Evolutionary conservation across 1,284 basidiomycete genomes (phyloP).

Genomic region (Ceratobasidium sp.): DNA sequence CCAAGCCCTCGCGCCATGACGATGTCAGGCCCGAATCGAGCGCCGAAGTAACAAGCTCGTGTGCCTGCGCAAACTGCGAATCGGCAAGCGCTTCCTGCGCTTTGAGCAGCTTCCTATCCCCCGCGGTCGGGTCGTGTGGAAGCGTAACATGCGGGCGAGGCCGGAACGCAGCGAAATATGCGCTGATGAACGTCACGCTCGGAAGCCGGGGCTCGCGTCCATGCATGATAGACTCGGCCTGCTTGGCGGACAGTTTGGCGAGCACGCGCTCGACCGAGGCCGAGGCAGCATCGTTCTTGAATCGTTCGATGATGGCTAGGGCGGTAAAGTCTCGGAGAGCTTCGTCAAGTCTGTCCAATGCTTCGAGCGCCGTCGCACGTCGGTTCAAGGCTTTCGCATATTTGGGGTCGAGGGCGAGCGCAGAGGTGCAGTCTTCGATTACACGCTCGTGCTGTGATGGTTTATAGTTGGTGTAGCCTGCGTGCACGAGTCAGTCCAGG

Average conservation of each 20-base stretch:
- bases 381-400: conserved; percentile 98
- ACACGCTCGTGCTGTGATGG: conserved; percentile 85
- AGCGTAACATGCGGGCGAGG: conserved; percentile 76
- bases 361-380: conserved; percentile 85
- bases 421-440: conserved; percentile 89
- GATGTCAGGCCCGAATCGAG: conserved; percentile 77
- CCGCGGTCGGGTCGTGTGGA: conserved; percentile 76
- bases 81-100: conserved; percentile 86
- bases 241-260: conserved; percentile 78
- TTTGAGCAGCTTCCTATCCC: conserved; percentile 83
- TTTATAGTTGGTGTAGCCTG: conserved; percentile 90
- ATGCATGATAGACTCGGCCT: conserved; percentile 73
- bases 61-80: conserved; percentile 84
- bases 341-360: conserved; percentile 75
- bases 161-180: conserved; percentile 98
- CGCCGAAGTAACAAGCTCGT: conserved; percentile 83
- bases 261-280: conserved; percentile 90
- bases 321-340: conserved; percentile 93
- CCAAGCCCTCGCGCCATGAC: conserved; percentile 75
- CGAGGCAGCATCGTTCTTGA: conserved; percentile 82
- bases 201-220: conserved; percentile 82
- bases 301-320: conserved; percentile 91
- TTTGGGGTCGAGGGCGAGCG: conserved; percentile 80
- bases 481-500: background rate
- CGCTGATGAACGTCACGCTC: conserved; percentile 81